Conservation (phyloP, 257 asterid genomes). For the Penstemon davidsonii region DNA sequence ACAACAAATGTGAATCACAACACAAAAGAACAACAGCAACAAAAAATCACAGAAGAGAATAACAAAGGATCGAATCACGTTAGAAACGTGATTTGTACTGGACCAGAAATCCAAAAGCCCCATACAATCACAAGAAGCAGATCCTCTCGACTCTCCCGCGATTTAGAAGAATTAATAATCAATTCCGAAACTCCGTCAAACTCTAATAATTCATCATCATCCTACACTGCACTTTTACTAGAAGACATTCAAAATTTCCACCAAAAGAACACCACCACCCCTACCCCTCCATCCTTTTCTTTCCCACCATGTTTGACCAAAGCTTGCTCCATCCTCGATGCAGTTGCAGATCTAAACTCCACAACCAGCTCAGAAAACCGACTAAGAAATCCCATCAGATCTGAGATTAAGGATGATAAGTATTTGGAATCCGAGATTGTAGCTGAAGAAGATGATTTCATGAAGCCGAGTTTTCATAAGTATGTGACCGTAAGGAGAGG, state of each 20-base stretch:
- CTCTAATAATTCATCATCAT: slow-evolving; percentile 41
- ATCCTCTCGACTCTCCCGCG: slow-evolving; percentile 76
- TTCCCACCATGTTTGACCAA: slow-evolving; percentile 84
- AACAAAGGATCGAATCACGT: slow-evolving; percentile 25
- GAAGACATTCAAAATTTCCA: slow-evolving; percentile 97
- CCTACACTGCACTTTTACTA: slow-evolving; percentile 74
- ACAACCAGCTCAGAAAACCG: slow-evolving; percentile 54
- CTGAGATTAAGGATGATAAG: slow-evolving; percentile 37
- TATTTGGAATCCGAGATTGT: slow-evolving; percentile 72
- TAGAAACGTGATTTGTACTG: slow-evolving; percentile 52
- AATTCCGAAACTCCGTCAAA: slow-evolving; percentile 56
- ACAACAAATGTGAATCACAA: slow-evolving; percentile 21
- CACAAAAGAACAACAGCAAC: slow-evolving; percentile 35
- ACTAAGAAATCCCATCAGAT: slow-evolving; percentile 38
- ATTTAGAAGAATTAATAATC: slow-evolving; percentile 45
- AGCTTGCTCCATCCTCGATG: slow-evolving; percentile 91
- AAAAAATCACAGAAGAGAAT: slow-evolving; percentile 18
- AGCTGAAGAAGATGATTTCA: slow-evolving; percentile 55
- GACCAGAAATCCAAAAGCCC: slow-evolving; percentile 44
- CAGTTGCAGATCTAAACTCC: slow-evolving; percentile 96
- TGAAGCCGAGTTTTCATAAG: slow-evolving; percentile 82
- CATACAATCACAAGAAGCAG: slow-evolving; percentile 51
- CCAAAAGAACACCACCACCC: slow-evolving; percentile 53
- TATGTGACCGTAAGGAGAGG: slow-evolving; percentile 88
- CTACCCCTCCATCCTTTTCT: slow-evolving; percentile 44